These are phyloP conservation scores for Secale cereale DNA, from an alignment of 176 grass and related monocot genomes.

Conservation along the genomic window DNA sequence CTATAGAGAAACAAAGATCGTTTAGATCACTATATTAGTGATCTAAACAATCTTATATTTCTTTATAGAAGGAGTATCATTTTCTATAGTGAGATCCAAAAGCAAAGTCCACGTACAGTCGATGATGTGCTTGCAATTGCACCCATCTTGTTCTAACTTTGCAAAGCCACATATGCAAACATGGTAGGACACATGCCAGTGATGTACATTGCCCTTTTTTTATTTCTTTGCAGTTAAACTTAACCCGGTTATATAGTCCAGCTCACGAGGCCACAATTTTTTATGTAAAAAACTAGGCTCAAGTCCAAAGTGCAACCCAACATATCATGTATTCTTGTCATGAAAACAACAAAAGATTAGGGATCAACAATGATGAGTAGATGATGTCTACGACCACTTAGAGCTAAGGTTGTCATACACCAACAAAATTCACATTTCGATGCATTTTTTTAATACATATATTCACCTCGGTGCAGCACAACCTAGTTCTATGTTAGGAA, in stretches of 20 bases:
- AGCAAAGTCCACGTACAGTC: slow-evolving; percentile 7
- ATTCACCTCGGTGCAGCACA: too few species aligned
- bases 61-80: too few species aligned
- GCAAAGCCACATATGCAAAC: background rate
- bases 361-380: background rate
- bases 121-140: background rate
- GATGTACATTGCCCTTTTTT: background rate
- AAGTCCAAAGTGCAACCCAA: background rate
- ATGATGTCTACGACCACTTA: too few species aligned
- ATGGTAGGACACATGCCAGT: background rate
- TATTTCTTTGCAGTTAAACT: background rate
- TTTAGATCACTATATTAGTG: too few species aligned
- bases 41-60: too few species aligned
- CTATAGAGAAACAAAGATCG: too few species aligned
- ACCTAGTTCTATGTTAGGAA: too few species aligned
- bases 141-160: slow-evolving; percentile 7
- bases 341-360: background rate
- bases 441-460: too few species aligned
- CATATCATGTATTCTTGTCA: background rate
- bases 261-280: too few species aligned
- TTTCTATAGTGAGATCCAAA: background rate
- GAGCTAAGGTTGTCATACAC: too few species aligned
- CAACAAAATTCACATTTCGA: too few species aligned
- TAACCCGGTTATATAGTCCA: background rate
- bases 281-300: too few species aligned